Percentiles rank a stretch among this genome's conserved stretches.
phyloP scores from a whole-genome alignment of 2,329 filamentous ascomycete genomes.

The Exophiala dermatitidis region DNA sequence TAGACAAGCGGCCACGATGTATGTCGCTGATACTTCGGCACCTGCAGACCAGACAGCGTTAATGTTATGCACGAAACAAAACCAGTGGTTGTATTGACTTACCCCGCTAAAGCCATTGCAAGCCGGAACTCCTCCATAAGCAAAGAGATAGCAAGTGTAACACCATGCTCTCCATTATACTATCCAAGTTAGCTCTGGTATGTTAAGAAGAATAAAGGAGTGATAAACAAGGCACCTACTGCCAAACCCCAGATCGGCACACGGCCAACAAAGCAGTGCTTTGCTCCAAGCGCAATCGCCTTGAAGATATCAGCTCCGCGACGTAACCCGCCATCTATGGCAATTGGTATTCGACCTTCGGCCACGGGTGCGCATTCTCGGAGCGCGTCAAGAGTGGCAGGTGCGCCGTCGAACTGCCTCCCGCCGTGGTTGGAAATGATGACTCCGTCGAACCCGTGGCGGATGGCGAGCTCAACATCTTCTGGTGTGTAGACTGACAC shows the following conservation, averaged over 20 bases:
- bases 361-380: constrained; percentile 20
- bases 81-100: too few relatives aligned
- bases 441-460: constrained; percentile 22
- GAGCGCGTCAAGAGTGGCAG: constrained; percentile 22
- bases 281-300: constrained; percentile 33
- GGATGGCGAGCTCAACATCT: constrained; percentile 22
- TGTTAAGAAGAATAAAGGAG: too few relatives aligned
- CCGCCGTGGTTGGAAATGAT: constrained; percentile 25
- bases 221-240: constrained; percentile 8
- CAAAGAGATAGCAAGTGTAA: too few relatives aligned
- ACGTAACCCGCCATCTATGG: constrained; percentile 32
- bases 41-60: too few relatives aligned
- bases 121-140: too few relatives aligned
- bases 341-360: constrained; percentile 30
- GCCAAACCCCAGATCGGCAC: constrained; percentile 34
- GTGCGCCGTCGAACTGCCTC: constrained; percentile 23
- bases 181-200: too few relatives aligned
- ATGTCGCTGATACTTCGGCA: too few relatives aligned
- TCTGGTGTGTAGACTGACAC: constrained; percentile 17
- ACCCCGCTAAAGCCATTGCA: too few relatives aligned
- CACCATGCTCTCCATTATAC: too few relatives aligned
- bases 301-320: constrained; percentile 35
- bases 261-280: constrained; percentile 31
- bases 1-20: too few relatives aligned
- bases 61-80: too few relatives aligned